phyloP scores from a whole-genome alignment of 257 asterid genomes.

The Leptodermis oblonga region DNA sequence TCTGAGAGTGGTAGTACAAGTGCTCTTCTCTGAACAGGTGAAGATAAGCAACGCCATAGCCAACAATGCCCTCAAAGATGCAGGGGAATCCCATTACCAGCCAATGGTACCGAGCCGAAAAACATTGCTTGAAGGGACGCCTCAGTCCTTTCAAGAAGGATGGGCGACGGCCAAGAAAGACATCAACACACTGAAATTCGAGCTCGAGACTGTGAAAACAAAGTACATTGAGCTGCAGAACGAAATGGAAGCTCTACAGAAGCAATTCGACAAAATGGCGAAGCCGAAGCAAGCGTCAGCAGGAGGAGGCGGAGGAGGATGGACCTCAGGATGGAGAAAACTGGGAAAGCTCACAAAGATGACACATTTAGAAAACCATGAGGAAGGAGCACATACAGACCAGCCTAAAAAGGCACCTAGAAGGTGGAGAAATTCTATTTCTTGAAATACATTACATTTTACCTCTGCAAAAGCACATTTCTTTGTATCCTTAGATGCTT shows the following conservation, averaged over 20 bases:
- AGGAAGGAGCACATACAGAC: conserved; percentile 35
- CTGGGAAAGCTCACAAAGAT: conserved; percentile 60
- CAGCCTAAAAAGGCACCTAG: conserved; percentile 53
- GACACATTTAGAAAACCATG: conserved; percentile 37
- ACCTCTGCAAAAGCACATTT: neutral
- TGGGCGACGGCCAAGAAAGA: conserved; percentile 95
- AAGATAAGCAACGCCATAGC: conserved; percentile 85
- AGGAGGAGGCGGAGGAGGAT: conserved; percentile 25
- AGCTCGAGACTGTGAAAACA: conserved; percentile 67
- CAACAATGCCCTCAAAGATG: conserved; percentile 55
- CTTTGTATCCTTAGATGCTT: conserved; percentile 1
- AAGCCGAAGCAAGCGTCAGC: conserved; percentile 66
- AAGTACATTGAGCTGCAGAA: conserved; percentile 74
- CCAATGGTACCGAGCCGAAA: conserved; percentile 60
- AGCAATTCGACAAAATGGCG: conserved; percentile 59
- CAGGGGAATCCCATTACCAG: conserved; percentile 56
- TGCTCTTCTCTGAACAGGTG: conserved; percentile 91
- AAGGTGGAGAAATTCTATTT: conserved; percentile 92
- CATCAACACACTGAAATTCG: conserved; percentile 82
- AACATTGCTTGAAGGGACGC: conserved; percentile 83
- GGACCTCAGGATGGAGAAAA: conserved; percentile 85
- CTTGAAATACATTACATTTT: conserved; percentile 33
- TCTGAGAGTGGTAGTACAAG: conserved; percentile 78
- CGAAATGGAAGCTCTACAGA: conserved; percentile 69
- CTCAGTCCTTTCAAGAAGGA: conserved; percentile 94